Evolutionary conservation across 2,329 filamentous ascomycete genomes (phyloP).

Genomic region (Calonectria pteridis): DNA sequence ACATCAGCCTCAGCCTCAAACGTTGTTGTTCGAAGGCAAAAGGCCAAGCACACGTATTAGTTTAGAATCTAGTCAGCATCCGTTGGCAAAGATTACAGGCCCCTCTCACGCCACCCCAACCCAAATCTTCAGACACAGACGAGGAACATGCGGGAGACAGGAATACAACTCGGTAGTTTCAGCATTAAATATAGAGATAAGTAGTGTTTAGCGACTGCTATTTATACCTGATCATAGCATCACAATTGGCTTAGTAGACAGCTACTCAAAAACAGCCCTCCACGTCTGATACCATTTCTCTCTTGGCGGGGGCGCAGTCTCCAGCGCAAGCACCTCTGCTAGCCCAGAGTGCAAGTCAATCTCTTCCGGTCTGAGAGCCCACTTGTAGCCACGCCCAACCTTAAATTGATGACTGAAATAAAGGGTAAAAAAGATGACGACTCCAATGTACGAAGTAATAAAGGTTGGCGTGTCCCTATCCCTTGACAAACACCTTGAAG

Average conservation of each 20-base stretch:
- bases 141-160: background rate
- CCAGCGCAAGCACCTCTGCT: constrained; percentile 17
- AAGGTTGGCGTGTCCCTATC: constrained; percentile 20
- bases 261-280: constrained; percentile 23
- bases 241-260: background rate
- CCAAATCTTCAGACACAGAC: no score
- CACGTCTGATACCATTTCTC: constrained; percentile 25
- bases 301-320: background rate
- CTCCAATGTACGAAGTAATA: constrained; percentile 26
- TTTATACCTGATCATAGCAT: background rate
- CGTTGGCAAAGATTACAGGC: no score
- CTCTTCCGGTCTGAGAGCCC: constrained; percentile 9
- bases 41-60: no score
- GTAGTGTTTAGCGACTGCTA: background rate
- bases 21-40: no score
- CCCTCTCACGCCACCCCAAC: no score
- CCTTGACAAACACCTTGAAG: constrained; percentile 27
- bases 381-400: constrained; percentile 9
- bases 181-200: background rate
- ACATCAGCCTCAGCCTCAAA: no score
- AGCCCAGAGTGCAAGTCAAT: constrained; percentile 20
- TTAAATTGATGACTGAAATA: constrained; percentile 24
- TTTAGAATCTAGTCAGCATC: no score
- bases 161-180: background rate
- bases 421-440: constrained; percentile 18